These are phyloP conservation scores for Huntiella savannae DNA, from an alignment of 2,329 filamentous ascomycete species.

Conservation along the genomic window DNA sequence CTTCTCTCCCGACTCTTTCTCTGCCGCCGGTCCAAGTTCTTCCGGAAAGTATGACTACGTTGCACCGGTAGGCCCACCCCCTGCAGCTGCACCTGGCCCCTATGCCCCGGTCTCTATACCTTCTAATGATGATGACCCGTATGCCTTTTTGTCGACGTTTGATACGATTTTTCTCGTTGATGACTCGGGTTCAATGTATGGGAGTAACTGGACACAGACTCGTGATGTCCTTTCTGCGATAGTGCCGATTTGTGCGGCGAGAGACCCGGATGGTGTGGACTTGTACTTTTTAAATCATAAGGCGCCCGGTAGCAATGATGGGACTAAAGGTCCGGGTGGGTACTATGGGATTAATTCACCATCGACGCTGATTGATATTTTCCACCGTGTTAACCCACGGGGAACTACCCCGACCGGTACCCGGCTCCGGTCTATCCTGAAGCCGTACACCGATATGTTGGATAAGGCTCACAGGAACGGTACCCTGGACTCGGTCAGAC, in stretches of 20 bases:
- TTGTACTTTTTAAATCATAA: slow-evolving; percentile 72
- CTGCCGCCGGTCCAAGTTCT: slow-evolving; percentile 13
- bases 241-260: slow-evolving; percentile 59
- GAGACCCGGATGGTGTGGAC: slow-evolving; percentile 74
- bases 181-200: slow-evolving; percentile 75
- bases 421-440: slow-evolving; percentile 51
- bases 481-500: slow-evolving; percentile 35
- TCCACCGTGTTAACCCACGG: slow-evolving; percentile 42
- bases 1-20: background rate
- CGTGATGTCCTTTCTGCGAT: slow-evolving; percentile 50
- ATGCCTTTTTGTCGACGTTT: slow-evolving; percentile 58
- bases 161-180: slow-evolving; percentile 86
- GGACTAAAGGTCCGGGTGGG: slow-evolving; percentile 25
- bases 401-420: slow-evolving; percentile 58
- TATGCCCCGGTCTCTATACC: slow-evolving; percentile 14
- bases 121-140: slow-evolving; percentile 40
- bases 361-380: slow-evolving; percentile 45
- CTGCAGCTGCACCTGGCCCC: slow-evolving; percentile 2
- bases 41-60: slow-evolving; percentile 5
- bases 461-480: slow-evolving; percentile 18
- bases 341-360: slow-evolving; percentile 47
- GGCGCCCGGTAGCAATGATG: background rate
- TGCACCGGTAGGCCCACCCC: background rate
- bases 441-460: slow-evolving; percentile 41
- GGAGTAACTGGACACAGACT: slow-evolving; percentile 58